Conservation (phyloP, 192 early-diverging fungal genomes). For the Mortierella antarctica region DNA sequence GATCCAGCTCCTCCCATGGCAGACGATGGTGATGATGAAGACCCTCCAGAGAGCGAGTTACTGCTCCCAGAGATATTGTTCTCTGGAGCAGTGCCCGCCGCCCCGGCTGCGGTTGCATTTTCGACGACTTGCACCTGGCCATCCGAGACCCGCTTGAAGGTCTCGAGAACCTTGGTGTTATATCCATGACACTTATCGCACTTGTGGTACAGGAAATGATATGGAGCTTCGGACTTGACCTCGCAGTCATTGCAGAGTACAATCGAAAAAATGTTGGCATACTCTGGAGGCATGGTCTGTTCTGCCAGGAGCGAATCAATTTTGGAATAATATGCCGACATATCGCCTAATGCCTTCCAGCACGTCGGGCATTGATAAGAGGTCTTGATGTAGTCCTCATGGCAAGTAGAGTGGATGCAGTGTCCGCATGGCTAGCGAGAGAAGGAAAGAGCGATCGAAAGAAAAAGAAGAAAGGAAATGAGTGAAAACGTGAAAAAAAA, state of each 20-base stretch:
- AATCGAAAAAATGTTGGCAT: slow-evolving; percentile 73
- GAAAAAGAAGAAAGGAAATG: neutral
- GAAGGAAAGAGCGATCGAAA: neutral
- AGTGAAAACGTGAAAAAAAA: neutral
- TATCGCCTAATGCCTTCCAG: slow-evolving; percentile 89
- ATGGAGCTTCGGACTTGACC: slow-evolving; percentile 82
- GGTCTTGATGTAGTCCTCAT: slow-evolving; percentile 84
- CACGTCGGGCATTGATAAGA: slow-evolving; percentile 98
- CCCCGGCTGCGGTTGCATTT: slow-evolving; percentile 20
- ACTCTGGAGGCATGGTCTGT: slow-evolving; percentile 93
- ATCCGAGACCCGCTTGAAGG: slow-evolving; percentile 48
- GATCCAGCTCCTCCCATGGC: slow-evolving; percentile 5
- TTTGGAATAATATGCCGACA: slow-evolving; percentile 80
- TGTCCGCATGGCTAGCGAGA: slow-evolving; percentile 85
- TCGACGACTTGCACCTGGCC: slow-evolving; percentile 39
- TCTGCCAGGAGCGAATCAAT: slow-evolving; percentile 83
- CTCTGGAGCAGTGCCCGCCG: slow-evolving; percentile 19
- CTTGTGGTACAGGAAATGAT: slow-evolving; percentile 97
- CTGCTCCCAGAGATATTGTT: slow-evolving; percentile 37
- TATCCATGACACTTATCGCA: slow-evolving; percentile 88
- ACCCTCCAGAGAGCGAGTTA: neutral
- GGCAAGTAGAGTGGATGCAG: slow-evolving; percentile 90
- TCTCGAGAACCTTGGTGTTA: slow-evolving; percentile 88
- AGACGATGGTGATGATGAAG: neutral
- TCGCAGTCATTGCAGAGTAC: slow-evolving; percentile 98